phyloP scores from a whole-genome alignment of 2,329 filamentous ascomycete genomes.

The Aureobasidium uvarum region DNA sequence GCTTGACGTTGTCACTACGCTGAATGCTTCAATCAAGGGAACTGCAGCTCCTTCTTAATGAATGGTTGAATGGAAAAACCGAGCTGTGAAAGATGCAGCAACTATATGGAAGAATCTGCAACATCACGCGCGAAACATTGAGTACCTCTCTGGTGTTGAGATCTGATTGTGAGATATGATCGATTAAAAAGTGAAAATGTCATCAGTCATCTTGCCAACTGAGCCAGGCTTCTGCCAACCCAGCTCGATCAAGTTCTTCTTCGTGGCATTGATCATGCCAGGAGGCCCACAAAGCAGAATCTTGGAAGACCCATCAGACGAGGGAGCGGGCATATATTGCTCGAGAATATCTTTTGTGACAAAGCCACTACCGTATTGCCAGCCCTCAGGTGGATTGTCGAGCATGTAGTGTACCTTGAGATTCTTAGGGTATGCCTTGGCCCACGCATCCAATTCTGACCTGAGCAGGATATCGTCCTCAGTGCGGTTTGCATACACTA shows the following conservation, averaged over 20 bases:
- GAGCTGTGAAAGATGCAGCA: too few relatives aligned
- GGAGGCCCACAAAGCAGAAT: conserved; percentile 62
- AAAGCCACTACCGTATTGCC: conserved; percentile 52
- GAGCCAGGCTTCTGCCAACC: conserved; percentile 86
- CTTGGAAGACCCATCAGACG: conserved; percentile 46
- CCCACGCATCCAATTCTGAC: conserved; percentile 56
- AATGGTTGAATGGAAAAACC: too few relatives aligned
- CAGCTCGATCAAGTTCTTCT: conserved; percentile 51
- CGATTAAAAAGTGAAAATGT: conserved; percentile 85
- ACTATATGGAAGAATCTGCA: too few relatives aligned
- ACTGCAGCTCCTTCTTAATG: too few relatives aligned
- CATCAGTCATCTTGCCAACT: conserved; percentile 93
- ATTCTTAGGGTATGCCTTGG: conserved; percentile 49
- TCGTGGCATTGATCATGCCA: conserved; percentile 58
- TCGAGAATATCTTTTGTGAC: conserved; percentile 54
- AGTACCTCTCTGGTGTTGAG: too few relatives aligned
- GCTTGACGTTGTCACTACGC: too few relatives aligned
- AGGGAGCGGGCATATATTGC: conserved; percentile 50
- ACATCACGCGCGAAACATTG: too few relatives aligned
- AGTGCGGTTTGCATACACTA: conserved; percentile 60
- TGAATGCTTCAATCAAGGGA: background rate
- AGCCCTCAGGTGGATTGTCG: conserved; percentile 48
- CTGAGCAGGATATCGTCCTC: conserved; percentile 61
- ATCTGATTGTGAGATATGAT: background rate
- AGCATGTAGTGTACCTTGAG: conserved; percentile 58